Evolutionary conservation across 2,329 filamentous ascomycete genomes (phyloP).

Genomic region (Cladosporium cucumerinum): DNA sequence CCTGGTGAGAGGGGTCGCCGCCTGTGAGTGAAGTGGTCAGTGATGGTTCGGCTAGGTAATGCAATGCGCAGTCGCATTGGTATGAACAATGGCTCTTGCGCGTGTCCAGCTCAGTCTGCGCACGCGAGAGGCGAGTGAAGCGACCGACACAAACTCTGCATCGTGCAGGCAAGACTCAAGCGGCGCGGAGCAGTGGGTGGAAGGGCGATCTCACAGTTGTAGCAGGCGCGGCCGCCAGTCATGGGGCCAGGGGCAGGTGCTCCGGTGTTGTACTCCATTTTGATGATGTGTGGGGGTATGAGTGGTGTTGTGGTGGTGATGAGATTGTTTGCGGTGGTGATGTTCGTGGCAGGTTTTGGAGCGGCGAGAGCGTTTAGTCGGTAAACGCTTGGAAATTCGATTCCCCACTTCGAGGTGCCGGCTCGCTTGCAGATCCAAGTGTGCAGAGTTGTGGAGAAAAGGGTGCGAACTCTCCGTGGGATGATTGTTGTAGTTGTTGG

Average conservation of each 20-base stretch:
- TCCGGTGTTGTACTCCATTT: conserved; percentile 48
- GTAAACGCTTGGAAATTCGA: conserved; percentile 9
- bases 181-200: background rate
- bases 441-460: conserved; percentile 10
- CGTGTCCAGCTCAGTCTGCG: background rate
- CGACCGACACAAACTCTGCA: background rate
- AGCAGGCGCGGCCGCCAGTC: conserved; percentile 51
- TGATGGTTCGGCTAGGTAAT: background rate
- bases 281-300: conserved; percentile 18
- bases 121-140: background rate
- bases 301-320: conserved; percentile 14
- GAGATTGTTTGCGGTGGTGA: conserved; percentile 12
- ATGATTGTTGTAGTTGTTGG: background rate
- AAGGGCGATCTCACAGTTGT: conserved; percentile 51
- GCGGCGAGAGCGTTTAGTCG: background rate
- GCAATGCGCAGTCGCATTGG: background rate
- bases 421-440: conserved; percentile 14
- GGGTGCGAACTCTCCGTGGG: background rate
- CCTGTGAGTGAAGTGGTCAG: conserved; percentile 32
- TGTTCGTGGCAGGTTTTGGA: conserved; percentile 13
- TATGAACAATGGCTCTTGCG: background rate
- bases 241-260: conserved; percentile 15
- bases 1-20: conserved; percentile 49
- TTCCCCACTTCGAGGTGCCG: conserved; percentile 4
- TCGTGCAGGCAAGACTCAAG: background rate